Evolutionary conservation across 139 green algal species (phyloP).

Genomic region (Tetraselmis chui): DNA sequence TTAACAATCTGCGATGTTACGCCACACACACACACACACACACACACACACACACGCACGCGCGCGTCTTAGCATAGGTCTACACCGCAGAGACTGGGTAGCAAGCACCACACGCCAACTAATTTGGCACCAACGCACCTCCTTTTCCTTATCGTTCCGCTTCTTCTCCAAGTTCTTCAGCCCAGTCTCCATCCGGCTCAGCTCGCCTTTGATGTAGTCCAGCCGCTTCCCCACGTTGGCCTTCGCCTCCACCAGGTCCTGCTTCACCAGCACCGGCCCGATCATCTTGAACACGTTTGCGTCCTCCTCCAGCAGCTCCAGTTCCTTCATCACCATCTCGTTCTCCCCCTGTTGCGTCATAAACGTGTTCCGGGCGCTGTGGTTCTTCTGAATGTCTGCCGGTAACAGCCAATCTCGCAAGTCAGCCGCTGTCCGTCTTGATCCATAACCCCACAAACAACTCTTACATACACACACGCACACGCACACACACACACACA

Average conservation of each 20-base stretch:
- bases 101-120: no score
- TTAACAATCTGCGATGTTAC: no score
- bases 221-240: conserved; percentile 85
- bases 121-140: no score
- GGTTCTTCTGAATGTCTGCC: conserved; percentile 46
- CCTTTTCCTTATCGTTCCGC: conserved; percentile 30
- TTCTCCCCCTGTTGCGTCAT: conserved; percentile 59
- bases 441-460: no score
- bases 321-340: conserved; percentile 74
- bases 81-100: no score
- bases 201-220: conserved; percentile 65
- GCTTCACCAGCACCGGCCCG: conserved; percentile 75
- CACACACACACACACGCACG: no score
- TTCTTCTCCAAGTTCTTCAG: conserved; percentile 36
- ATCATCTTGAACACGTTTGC: conserved; percentile 84
- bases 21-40: no score
- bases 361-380: conserved; percentile 38
- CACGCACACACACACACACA: no score
- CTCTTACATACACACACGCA: no score
- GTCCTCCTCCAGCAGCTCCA: conserved; percentile 67
- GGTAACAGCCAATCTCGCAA: no score
- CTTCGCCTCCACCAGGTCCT: conserved; percentile 78
- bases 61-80: no score
- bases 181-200: conserved; percentile 35
- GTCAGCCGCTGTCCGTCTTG: no score